Conservation (phyloP, 371 early-diverging fungal genomes). For the Circinella minor region DNA sequence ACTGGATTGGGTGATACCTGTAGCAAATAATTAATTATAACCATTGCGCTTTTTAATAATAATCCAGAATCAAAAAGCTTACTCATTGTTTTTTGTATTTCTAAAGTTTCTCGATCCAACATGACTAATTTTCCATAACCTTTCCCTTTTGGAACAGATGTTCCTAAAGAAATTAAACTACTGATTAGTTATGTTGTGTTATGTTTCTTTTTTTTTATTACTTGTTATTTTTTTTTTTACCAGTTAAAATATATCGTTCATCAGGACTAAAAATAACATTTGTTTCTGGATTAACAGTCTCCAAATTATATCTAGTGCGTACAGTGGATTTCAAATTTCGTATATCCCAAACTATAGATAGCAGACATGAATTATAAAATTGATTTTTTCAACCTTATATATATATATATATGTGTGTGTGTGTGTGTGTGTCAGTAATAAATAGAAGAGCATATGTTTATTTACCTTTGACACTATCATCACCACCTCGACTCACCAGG, state of each 20-base stretch:
- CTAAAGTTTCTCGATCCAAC: conserved; percentile 72
- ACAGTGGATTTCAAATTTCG: conserved; percentile 76
- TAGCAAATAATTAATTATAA: neutral
- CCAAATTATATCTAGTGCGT: conserved; percentile 59
- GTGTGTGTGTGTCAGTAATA: too few species aligned
- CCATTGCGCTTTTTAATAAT: too few species aligned
- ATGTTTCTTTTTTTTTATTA: too few species aligned
- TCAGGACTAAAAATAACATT: conserved; percentile 90
- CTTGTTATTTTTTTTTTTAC: too few species aligned
- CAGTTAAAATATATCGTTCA: conserved; percentile 73
- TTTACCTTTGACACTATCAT: conserved; percentile 85
- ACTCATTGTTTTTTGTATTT: conserved; percentile 59
- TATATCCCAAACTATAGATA: conserved; percentile 84
- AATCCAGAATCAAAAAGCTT: conserved; percentile 17
- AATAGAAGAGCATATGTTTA: neutral
- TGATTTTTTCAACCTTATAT: neutral
- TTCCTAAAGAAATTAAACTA: conserved; percentile 36
- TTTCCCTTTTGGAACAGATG: conserved; percentile 71
- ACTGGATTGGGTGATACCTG: conserved; percentile 63
- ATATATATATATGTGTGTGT: too few species aligned
- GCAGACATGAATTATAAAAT: neutral
- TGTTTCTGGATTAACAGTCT: conserved; percentile 77
- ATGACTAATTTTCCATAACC: conserved; percentile 73
- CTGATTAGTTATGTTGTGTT: too few species aligned
- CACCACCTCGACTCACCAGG: conserved; percentile 81